Evolutionary conservation across 805 yeast genomes (phyloP).

Genomic region (Starmera dryadoides): DNA sequence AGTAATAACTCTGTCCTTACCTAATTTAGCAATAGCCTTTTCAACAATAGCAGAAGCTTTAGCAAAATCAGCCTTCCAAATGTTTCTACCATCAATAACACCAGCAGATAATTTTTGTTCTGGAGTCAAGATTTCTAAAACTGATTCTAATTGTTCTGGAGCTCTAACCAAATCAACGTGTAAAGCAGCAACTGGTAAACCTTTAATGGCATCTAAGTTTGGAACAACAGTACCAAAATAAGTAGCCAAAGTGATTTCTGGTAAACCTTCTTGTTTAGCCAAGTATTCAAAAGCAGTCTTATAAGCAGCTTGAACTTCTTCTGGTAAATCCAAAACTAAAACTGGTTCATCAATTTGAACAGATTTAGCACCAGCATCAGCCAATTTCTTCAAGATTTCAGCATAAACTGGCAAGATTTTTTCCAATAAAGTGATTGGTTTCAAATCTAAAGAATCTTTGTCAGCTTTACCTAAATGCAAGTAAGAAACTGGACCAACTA

Average conservation of each 20-base stretch:
- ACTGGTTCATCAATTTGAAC: conserved; percentile 98
- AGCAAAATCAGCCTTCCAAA: conserved; percentile 96
- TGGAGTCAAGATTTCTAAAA: conserved; percentile 54
- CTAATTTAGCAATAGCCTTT: conserved; percentile 78
- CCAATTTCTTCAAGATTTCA: conserved; percentile 80
- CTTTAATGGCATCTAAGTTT: conserved; percentile 83
- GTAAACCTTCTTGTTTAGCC: conserved; percentile 59
- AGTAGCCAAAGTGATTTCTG: conserved; percentile 78
- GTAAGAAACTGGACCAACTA: conserved; percentile 95
- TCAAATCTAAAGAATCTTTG: conserved; percentile 92
- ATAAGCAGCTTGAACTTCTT: conserved; percentile 76
- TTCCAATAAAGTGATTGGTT: conserved; percentile 84
- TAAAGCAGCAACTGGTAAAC: conserved; percentile 89
- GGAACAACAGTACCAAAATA: conserved; percentile 99
- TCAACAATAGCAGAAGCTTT: conserved; percentile 77
- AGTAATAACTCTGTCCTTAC: conserved; percentile 79
- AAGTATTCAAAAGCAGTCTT: conserved; percentile 80
- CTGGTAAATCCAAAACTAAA: conserved; percentile 88
- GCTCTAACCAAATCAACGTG: conserved; percentile 95
- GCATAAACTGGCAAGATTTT: conserved; percentile 91
- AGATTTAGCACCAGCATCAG: conserved; percentile 88
- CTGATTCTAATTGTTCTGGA: conserved; percentile 92
- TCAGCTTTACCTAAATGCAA: conserved; percentile 95
- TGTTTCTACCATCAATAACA: conserved; percentile 98
- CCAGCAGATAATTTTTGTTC: conserved; percentile 89